Evolutionary conservation across 192 early-diverging fungal species (phyloP).

Genomic region (Coemansia sp.): DNA sequence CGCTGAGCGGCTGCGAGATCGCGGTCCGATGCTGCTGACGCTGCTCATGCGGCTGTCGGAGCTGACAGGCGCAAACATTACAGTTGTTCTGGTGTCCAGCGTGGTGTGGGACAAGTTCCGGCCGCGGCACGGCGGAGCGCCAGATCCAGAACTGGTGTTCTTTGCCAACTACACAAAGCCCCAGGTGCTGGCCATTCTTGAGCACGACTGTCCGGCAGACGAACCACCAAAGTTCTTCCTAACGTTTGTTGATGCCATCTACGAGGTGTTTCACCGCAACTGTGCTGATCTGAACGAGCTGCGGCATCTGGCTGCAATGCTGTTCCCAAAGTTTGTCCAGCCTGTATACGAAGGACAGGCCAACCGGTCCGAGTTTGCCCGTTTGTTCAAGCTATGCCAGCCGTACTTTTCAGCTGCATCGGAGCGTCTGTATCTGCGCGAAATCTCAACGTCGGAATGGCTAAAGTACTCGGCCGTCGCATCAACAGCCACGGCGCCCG

Average conservation of each 20-base stretch:
- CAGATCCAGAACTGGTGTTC: slow-evolving; percentile 64
- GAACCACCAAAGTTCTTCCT: slow-evolving; percentile 67
- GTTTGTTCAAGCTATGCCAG: slow-evolving; percentile 76
- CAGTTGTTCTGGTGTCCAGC: slow-evolving; percentile 70
- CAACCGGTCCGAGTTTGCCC: slow-evolving; percentile 63
- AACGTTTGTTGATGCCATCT: slow-evolving; percentile 76
- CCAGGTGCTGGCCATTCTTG: slow-evolving; percentile 72
- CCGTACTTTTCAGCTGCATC: slow-evolving; percentile 78
- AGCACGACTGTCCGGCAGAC: slow-evolving; percentile 60
- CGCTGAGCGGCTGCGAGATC: slow-evolving; percentile 76
- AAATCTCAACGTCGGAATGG: slow-evolving; percentile 89
- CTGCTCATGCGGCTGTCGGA: slow-evolving; percentile 70
- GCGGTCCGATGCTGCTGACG: slow-evolving; percentile 65
- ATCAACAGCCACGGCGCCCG: slow-evolving; percentile 43
- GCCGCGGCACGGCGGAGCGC: slow-evolving; percentile 61
- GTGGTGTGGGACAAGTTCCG: slow-evolving; percentile 81
- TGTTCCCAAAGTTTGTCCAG: slow-evolving; percentile 86
- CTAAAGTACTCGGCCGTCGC: slow-evolving; percentile 40
- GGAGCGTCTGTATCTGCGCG: slow-evolving; percentile 85
- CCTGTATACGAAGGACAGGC: slow-evolving; percentile 76
- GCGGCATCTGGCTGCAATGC: slow-evolving; percentile 72
- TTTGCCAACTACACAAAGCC: slow-evolving; percentile 76
- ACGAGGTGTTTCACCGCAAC: slow-evolving; percentile 76
- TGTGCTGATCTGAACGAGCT: slow-evolving; percentile 87
- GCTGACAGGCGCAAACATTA: slow-evolving; percentile 58